Percentiles rank a stretch among this genome's conserved stretches.
phyloP scores from a whole-genome alignment of 768 basidiomycete genomes.

The Artomyces pyxidatus region DNA sequence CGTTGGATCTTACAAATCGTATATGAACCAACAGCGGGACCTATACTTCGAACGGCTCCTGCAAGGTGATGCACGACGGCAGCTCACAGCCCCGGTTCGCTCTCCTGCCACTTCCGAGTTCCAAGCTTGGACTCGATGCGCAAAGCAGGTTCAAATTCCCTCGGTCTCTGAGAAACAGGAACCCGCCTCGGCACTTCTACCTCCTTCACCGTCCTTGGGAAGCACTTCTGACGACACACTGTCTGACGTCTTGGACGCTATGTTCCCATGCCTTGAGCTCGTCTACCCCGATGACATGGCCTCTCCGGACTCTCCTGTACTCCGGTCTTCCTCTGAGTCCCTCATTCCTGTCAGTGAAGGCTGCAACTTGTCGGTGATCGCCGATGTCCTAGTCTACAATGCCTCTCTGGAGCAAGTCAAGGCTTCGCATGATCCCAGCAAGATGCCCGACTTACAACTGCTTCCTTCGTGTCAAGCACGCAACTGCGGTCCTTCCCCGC shows the following conservation, averaged over 20 bases:
- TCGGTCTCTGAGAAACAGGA: neutral
- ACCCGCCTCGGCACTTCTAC: no score
- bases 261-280: neutral
- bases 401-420: neutral
- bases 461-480: no score
- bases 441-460: neutral
- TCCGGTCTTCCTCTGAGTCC: neutral
- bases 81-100: neutral
- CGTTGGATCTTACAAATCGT: conserved; percentile 41
- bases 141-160: neutral
- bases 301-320: neutral
- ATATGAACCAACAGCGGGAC: conserved; percentile 41
- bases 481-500: no score
- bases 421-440: neutral
- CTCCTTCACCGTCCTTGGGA: neutral
- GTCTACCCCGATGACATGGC: neutral
- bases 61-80: neutral
- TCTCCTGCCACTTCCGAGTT: neutral
- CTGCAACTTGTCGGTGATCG: neutral
- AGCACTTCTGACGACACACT: neutral
- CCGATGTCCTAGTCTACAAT: neutral
- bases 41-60: conserved; percentile 39
- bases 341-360: neutral
- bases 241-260: neutral
- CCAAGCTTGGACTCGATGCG: neutral